phyloP scores from a whole-genome alignment of 2,329 filamentous ascomycete species.

The Talaromyces rugulosus region DNA sequence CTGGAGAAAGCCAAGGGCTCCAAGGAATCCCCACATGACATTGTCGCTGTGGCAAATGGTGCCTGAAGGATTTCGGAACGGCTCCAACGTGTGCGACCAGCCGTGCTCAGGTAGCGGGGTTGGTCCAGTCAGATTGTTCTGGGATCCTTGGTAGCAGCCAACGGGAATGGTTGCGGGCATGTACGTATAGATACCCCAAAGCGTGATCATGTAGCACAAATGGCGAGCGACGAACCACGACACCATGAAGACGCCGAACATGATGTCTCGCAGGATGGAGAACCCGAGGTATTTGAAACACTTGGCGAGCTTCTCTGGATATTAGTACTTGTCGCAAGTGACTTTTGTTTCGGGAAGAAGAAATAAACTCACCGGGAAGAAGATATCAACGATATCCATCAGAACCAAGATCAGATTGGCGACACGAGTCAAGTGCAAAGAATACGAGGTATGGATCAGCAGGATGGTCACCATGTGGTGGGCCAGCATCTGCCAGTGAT shows the following conservation, averaged over 20 bases:
- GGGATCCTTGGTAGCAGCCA: too few species aligned
- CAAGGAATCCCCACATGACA: conserved; percentile 67
- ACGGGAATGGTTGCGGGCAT: too few species aligned
- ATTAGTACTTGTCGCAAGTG: conserved; percentile 49
- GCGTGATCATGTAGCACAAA: conserved; percentile 30
- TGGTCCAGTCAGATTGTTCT: too few species aligned
- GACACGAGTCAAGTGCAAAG: conserved; percentile 72
- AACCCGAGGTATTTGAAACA: conserved; percentile 78
- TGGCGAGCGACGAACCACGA: conserved; percentile 76
- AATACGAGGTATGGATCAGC: conserved; percentile 72
- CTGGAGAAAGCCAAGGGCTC: conserved; percentile 68
- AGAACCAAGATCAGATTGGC: conserved; percentile 76
- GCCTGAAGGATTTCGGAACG: conserved; percentile 52
- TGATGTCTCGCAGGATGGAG: conserved; percentile 65
- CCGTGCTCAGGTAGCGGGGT: not conserved
- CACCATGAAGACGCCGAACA: conserved; percentile 75
- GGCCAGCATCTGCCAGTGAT: conserved; percentile 84
- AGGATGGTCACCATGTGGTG: conserved; percentile 82
- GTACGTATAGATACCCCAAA: too few species aligned
- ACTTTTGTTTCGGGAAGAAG: too few species aligned
- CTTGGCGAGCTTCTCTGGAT: conserved; percentile 64
- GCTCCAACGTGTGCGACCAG: not conserved
- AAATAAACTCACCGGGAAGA: too few species aligned
- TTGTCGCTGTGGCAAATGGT: conserved; percentile 67
- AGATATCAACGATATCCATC: conserved; percentile 80